Evolutionary conservation across 2,329 filamentous ascomycete genomes (phyloP), one percentile per base, ranked within the genome.

Genomic region (Colletotrichum cuscutae): DNA sequence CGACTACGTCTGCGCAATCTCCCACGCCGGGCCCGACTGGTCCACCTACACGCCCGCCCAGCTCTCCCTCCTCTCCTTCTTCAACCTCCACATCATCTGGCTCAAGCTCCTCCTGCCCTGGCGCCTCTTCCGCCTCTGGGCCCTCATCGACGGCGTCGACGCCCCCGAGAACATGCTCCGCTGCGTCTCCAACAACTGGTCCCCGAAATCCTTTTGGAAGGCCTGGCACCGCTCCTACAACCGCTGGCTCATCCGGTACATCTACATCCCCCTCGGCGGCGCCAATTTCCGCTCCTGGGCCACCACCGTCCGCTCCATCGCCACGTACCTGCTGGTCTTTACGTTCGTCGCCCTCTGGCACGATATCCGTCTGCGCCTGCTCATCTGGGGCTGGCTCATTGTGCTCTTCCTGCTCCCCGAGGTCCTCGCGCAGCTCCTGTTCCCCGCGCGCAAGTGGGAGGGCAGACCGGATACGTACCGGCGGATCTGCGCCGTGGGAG

Each of bases 51-150:
- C 95, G 0, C 92, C 97, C 0, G 92, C 94, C 57, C 95, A 99
- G 81, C 90, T 99, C 56, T 93, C 91, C 79, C 91, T 99, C 85
- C 89, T 99, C 13, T 97, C 95, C 49, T 98, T 93, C 85, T 97
- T 98, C 87, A 98, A 98, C 82, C 91, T 99, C 13, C 94, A 98
- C 84, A 91, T 98, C 80, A 97, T 99, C 81, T 99, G 97, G 97
- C 89, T 99, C 59, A 99, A 99, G 82, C 91, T 99, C 1, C 91
- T 99, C 5, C 90, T 99, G 8, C 97, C 97, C 1, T 99, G 96
- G 95, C 93, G 97, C n/a, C 93, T 98, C 81, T 98, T 98, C 89
- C 94, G 97, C 5, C 90, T 99, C n/a, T 99, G 97, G 97, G 89
- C 94, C 0, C 89, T 99, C 4, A 80, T 95, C 19, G 97, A 99